These are phyloP conservation scores for Paramecium sonneborni DNA, from an alignment of 73 alveolate species.

Conservation along the genomic window DNA sequence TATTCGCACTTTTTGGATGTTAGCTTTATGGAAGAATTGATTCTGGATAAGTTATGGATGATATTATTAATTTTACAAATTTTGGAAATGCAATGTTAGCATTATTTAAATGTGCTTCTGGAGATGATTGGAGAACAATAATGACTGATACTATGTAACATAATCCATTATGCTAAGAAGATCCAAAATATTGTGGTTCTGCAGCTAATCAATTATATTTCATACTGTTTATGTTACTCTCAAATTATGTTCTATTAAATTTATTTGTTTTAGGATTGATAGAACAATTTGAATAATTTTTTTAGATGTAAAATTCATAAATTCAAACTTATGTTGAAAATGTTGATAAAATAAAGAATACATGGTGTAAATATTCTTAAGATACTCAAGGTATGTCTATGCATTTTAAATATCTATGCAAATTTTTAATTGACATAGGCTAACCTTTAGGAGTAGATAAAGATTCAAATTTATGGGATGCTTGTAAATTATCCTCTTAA, in stretches of 20 bases:
- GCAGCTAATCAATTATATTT: background rate
- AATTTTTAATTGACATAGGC: conserved; percentile 1
- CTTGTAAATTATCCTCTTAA: background rate
- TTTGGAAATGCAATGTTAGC: conserved; percentile 11
- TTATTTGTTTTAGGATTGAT: conserved; percentile 11
- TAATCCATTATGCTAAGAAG: conserved; percentile 10
- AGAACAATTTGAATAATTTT: conserved; percentile 25
- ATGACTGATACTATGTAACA: background rate
- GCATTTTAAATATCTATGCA: background rate
- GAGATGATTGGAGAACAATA: conserved; percentile 25
- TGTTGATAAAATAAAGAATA: background rate
- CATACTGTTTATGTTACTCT: background rate
- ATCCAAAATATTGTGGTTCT: conserved; percentile 24
- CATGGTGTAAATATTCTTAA: conserved; percentile 5
- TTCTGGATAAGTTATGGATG: background rate
- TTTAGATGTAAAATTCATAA: background rate
- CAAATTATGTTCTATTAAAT: background rate
- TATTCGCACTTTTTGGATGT: background rate
- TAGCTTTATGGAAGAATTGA: background rate
- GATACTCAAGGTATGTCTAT: background rate
- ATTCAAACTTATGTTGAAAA: conserved; percentile 46
- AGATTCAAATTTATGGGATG: conserved; percentile 31
- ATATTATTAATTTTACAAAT: background rate
- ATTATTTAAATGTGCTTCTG: background rate
- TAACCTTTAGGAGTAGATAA: conserved; percentile 4